Evolutionary conservation across 1,284 basidiomycete species (phyloP).

Genomic region (Heterobasidion annosum): DNA sequence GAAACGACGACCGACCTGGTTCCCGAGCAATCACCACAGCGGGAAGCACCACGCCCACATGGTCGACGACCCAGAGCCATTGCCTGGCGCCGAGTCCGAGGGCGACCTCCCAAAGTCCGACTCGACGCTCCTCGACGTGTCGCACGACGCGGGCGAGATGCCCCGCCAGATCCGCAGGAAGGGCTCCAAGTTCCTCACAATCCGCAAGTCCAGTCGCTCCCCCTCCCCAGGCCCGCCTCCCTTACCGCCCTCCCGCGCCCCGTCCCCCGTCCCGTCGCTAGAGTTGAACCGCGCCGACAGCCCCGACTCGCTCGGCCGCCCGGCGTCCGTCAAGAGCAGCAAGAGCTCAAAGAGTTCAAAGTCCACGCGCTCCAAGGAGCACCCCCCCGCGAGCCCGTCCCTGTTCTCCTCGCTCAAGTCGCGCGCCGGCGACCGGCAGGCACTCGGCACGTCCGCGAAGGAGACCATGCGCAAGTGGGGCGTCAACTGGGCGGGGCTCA

Average conservation of each 20-base stretch:
- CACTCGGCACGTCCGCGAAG: constrained; percentile 70
- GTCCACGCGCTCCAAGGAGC: constrained; percentile 13
- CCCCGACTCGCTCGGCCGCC: not conserved
- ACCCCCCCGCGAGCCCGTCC: not conserved
- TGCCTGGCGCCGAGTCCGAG: not conserved
- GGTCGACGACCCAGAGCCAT: constrained; percentile 2
- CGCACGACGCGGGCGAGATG: not conserved
- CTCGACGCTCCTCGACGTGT: not conserved
- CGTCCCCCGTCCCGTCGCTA: constrained; percentile 10
- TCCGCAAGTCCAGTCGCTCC: constrained; percentile 6
- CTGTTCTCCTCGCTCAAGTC: constrained; percentile 72
- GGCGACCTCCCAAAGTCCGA: not conserved
- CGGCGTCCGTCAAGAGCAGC: not conserved
- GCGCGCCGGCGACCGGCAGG: constrained; percentile 74
- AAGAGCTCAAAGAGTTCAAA: not conserved
- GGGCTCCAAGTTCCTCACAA: constrained; percentile 6
- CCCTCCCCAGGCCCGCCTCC: constrained; percentile 2
- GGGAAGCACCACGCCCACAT: not conserved
- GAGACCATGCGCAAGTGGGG: constrained; percentile 88
- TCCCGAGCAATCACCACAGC: not conserved
- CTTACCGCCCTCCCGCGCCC: constrained; percentile 5
- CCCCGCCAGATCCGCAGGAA: not conserved
- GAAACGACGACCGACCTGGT: not conserved
- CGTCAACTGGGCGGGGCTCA: constrained; percentile 62
- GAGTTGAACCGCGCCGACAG: constrained; percentile 3